phyloP scores from a whole-genome alignment of 1,284 basidiomycete species.

The Fomitopsis pinicola region DNA sequence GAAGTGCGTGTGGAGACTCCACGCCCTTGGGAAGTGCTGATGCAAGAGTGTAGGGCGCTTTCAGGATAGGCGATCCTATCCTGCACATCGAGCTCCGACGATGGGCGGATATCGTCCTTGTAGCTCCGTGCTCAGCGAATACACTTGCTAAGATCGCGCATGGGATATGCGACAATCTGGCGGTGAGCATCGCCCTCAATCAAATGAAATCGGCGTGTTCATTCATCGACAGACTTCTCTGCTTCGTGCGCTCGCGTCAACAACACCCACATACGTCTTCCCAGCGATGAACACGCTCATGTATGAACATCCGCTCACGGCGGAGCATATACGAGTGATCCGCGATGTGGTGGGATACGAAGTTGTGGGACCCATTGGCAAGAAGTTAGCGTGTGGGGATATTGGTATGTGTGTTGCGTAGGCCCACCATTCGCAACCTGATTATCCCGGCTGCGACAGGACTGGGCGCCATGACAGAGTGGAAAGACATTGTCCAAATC shows the following conservation, averaged over 20 bases:
- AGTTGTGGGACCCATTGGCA: slow-evolving; percentile 83
- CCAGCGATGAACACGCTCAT: slow-evolving; percentile 99
- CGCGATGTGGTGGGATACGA: slow-evolving; percentile 74
- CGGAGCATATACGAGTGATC: slow-evolving; percentile 71
- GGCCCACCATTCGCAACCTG: neutral
- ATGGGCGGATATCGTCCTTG: slow-evolving; percentile 94
- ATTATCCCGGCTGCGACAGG: slow-evolving; percentile 42
- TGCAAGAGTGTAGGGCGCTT: slow-evolving; percentile 39
- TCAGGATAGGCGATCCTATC: slow-evolving; percentile 85
- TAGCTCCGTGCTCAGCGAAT: slow-evolving; percentile 95
- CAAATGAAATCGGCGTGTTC: no score
- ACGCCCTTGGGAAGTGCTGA: neutral
- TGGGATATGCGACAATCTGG: slow-evolving; percentile 89
- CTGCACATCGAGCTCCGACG: slow-evolving; percentile 94
- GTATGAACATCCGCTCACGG: slow-evolving; percentile 94
- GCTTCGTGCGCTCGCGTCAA: slow-evolving; percentile 79
- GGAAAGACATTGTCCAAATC: slow-evolving; percentile 74
- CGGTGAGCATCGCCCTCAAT: slow-evolving; percentile 42
- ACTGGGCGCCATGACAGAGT: slow-evolving; percentile 90
- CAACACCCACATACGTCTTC: slow-evolving; percentile 84
- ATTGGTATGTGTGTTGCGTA: slow-evolving; percentile 46
- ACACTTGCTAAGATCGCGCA: slow-evolving; percentile 90
- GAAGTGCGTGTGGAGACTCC: slow-evolving; percentile 30
- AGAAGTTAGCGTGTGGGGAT: slow-evolving; percentile 90
- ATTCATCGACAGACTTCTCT: slow-evolving; percentile 68